Conservation (phyloP, 257 asterid genomes). For the Solanum lycopersicoides region DNA sequence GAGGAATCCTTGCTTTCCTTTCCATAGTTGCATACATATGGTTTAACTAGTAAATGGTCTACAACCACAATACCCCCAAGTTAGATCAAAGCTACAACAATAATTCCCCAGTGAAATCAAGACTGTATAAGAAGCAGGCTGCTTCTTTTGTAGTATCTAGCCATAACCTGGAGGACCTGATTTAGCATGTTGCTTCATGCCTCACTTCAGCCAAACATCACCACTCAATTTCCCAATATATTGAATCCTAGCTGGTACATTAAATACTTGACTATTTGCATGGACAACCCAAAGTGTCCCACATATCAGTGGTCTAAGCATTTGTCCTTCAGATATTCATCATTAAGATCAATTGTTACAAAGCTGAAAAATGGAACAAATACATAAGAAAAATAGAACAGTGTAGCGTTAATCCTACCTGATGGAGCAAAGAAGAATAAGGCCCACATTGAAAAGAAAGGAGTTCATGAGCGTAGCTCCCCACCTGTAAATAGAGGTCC, state of each 20-base stretch:
- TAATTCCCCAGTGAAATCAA: not conserved
- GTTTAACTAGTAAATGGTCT: not conserved
- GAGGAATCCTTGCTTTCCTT: not conserved
- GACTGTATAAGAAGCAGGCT: not conserved
- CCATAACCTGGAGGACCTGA: not conserved
- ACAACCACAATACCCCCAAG: not conserved
- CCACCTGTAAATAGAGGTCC: constrained; percentile 46
- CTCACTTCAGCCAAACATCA: not conserved
- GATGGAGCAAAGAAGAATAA: constrained; percentile 87
- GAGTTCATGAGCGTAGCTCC: constrained; percentile 95
- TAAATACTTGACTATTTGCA: not conserved
- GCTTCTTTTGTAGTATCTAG: not conserved
- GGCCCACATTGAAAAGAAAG: constrained; percentile 84
- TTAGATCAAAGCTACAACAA: not conserved
- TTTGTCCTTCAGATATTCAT: not conserved
- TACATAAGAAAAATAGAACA: not conserved
- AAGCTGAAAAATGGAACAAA: not conserved
- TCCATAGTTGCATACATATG: not conserved
- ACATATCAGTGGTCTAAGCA: not conserved
- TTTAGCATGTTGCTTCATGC: not conserved
- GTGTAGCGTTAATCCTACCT: constrained; percentile 28
- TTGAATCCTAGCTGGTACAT: not conserved
- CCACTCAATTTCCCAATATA: not conserved
- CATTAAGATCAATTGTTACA: not conserved
- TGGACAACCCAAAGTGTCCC: not conserved